Percentiles rank a stretch among this genome's conserved stretches.
These are phyloP conservation scores for Cinchona pubescens DNA, from an alignment of 257 asterid species.

Conservation along the genomic window DNA sequence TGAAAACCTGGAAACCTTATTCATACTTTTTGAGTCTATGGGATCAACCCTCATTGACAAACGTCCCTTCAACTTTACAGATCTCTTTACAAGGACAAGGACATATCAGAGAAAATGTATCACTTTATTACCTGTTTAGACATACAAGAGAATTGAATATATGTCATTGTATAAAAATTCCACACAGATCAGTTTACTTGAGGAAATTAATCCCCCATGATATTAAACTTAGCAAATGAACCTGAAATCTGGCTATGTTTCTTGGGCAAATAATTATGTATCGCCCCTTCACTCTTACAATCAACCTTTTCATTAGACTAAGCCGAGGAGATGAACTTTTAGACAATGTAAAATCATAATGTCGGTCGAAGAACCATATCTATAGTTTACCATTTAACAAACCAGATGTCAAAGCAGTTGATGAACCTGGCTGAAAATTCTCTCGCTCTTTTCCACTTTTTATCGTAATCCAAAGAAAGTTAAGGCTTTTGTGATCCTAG, in stretches of 20 bases:
- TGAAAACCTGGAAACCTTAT: background rate
- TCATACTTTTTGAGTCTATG: too few relatives aligned
- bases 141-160: background rate
- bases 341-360: background rate
- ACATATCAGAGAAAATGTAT: background rate
- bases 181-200: background rate
- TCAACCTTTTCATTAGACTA: too few relatives aligned
- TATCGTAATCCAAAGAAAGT: background rate
- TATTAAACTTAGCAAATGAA: background rate
- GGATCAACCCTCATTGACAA: background rate
- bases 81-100: background rate
- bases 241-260: background rate
- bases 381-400: background rate
- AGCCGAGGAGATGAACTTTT: background rate
- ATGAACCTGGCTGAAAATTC: background rate
- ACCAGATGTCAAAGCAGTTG: background rate
- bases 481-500: background rate
- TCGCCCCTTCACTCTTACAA: background rate
- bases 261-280: background rate
- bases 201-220: background rate
- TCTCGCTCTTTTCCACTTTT: background rate
- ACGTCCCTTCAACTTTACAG: background rate
- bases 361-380: background rate
- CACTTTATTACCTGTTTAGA: background rate
- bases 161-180: background rate